phyloP scores from a whole-genome alignment of 176 grass and related monocot species.

The Coix lacrymajobi region DNA sequence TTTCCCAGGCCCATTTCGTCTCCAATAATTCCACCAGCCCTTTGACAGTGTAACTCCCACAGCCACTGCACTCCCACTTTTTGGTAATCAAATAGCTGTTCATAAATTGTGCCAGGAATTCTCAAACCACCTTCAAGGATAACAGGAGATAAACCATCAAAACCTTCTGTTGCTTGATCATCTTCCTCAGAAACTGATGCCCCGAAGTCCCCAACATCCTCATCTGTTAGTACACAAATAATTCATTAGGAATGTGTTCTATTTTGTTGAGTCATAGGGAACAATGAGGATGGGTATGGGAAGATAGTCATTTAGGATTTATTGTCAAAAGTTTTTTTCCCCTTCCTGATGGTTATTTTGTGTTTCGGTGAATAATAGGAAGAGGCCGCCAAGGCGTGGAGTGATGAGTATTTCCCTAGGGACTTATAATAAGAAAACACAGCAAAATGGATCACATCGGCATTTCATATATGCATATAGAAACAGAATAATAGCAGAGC shows the following conservation, averaged over 20 bases:
- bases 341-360: background rate
- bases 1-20: constrained; percentile 99
- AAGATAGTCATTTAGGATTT: background rate
- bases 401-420: background rate
- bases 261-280: background rate
- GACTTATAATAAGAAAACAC: background rate
- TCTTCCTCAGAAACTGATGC: constrained; percentile 50
- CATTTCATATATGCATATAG: background rate
- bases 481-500: constrained; percentile 16
- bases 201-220: constrained; percentile 34
- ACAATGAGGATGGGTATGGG: background rate
- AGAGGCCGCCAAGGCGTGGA: background rate
- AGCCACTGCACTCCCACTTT: constrained; percentile 97
- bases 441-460: background rate
- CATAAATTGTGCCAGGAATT: constrained; percentile 63
- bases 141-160: constrained; percentile 24
- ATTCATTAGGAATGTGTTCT: background rate
- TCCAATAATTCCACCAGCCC: constrained; percentile 87
- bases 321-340: background rate
- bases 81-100: constrained; percentile 85
- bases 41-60: constrained; percentile 98
- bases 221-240: constrained; percentile 28
- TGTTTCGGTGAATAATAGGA: background rate
- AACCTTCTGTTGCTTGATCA: constrained; percentile 38
- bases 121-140: constrained; percentile 88